phyloP scores from a whole-genome alignment of 768 basidiomycete species.

The Tricholoma hemisulphureum region DNA sequence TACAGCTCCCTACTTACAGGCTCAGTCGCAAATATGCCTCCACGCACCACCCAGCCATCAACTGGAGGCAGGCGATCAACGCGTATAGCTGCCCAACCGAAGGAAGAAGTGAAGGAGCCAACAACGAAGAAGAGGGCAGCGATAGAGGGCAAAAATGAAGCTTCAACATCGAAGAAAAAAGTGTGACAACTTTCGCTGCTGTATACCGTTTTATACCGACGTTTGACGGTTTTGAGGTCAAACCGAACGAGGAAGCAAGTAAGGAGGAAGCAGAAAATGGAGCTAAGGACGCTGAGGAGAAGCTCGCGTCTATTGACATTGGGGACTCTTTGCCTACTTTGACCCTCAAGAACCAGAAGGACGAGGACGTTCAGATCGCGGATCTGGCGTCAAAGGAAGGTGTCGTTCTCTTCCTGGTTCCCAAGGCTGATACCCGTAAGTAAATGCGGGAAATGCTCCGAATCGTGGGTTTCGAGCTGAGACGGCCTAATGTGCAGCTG shows the following conservation, averaged over 20 bases:
- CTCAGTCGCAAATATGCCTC: conserved; percentile 24
- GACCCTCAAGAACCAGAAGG: conserved; percentile 82
- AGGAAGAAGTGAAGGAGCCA: conserved; percentile 34
- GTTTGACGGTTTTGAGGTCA: conserved; percentile 29
- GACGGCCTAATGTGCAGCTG: conserved; percentile 44
- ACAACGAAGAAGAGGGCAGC: conserved; percentile 38
- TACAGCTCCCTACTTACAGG: too few species aligned
- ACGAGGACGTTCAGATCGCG: conserved; percentile 69
- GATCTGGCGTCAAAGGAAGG: conserved; percentile 67
- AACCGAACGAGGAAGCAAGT: conserved; percentile 30
- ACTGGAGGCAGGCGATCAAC: conserved; percentile 45
- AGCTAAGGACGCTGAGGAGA: conserved; percentile 1
- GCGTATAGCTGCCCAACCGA: conserved; percentile 51
- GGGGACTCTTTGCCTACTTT: conserved; percentile 76
- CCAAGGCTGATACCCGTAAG: conserved; percentile 84
- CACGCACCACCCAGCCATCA: conserved; percentile 36
- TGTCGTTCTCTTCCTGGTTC: conserved; percentile 78
- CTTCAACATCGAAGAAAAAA: conserved; percentile 38
- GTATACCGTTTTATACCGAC: conserved; percentile 1
- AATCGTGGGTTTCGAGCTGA: background rate
- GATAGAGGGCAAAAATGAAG: conserved; percentile 31
- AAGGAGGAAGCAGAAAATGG: conserved; percentile 20
- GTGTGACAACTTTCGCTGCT: conserved; percentile 19
- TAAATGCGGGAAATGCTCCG: conserved; percentile 7
- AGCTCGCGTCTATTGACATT: conserved; percentile 51